A percentile compares a stretch with the other conserved stretches of the same genome.
phyloP scores from a whole-genome alignment of 2,329 filamentous ascomycete genomes.

The Graphilbum sp. region DNA sequence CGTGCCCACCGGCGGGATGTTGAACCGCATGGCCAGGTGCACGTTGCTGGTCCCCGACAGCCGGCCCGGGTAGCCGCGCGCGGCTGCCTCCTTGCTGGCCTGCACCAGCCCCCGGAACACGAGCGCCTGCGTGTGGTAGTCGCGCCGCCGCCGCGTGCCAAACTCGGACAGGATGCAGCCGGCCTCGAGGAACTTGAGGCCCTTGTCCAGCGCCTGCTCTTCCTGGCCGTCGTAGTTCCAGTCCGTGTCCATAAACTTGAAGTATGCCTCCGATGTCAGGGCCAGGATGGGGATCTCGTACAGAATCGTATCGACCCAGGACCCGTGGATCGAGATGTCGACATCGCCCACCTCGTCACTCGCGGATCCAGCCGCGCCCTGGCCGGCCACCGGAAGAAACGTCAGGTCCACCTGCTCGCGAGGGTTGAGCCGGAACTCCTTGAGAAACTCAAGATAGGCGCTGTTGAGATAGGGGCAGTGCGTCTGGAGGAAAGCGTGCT shows the following conservation, averaged over 20 bases:
- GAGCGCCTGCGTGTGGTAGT: constrained; percentile 88
- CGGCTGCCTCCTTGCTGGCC: constrained; percentile 54
- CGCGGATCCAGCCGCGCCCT: constrained; percentile 39
- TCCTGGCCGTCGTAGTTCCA: constrained; percentile 83
- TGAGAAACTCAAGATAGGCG: constrained; percentile 67
- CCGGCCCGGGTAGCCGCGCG: constrained; percentile 50
- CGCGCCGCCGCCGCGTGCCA: constrained; percentile 71
- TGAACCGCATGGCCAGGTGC: constrained; percentile 88
- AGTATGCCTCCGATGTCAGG: constrained; percentile 88
- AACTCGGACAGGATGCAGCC: constrained; percentile 92
- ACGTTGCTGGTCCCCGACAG: constrained; percentile 90
- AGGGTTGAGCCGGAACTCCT: constrained; percentile 66
- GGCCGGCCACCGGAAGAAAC: constrained; percentile 36
- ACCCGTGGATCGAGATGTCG: constrained; percentile 58
- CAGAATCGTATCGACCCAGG: constrained; percentile 89
- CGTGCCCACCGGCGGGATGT: constrained; percentile 70
- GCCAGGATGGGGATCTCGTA: constrained; percentile 95
- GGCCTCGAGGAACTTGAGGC: constrained; percentile 55
- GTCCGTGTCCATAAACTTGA: constrained; percentile 87
- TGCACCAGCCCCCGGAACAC: constrained; percentile 76
- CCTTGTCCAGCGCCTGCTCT: constrained; percentile 71
- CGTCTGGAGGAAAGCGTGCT: constrained; percentile 60
- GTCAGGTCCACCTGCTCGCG: constrained; percentile 60
- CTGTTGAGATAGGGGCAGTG: constrained; percentile 67
- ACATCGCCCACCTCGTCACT: constrained; percentile 55